Evolutionary conservation across 2,329 filamentous ascomycete genomes (phyloP).

Genomic region (Arthrobotrys sphaeroides): DNA sequence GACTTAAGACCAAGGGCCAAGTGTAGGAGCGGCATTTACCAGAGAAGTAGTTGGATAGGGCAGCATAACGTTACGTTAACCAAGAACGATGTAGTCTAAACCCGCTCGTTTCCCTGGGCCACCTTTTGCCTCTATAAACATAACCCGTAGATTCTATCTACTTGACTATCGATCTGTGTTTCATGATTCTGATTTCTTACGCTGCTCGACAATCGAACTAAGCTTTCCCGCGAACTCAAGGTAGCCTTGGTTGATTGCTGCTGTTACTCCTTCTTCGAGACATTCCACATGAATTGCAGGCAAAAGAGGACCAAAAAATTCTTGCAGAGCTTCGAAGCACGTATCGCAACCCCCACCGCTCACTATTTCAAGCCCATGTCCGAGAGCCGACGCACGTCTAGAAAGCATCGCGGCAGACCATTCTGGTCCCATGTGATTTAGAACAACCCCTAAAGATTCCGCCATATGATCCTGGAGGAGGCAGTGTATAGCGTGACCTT

Average conservation of each 20-base stretch:
- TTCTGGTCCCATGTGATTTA: neutral
- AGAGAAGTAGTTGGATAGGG: too few species aligned
- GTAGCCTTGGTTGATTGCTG: neutral
- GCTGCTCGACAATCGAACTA: too few species aligned
- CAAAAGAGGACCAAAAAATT: neutral
- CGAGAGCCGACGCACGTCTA: neutral
- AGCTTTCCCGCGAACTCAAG: neutral
- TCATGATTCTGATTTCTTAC: too few species aligned
- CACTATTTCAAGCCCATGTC: neutral
- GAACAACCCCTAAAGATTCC: neutral
- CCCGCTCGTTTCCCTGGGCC: too few species aligned
- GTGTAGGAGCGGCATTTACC: too few species aligned
- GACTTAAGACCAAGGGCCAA: too few species aligned
- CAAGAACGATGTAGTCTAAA: too few species aligned
- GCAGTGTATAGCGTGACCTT: neutral
- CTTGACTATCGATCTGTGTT: too few species aligned
- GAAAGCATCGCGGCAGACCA: neutral
- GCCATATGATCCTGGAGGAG: neutral
- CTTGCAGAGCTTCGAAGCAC: neutral
- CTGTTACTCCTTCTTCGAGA: neutral
- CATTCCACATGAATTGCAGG: neutral
- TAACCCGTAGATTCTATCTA: too few species aligned
- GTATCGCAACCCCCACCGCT: neutral
- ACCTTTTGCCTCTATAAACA: too few species aligned
- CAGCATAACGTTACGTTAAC: too few species aligned